Conservation (phyloP, 495 filamentous ascomycete species). For the Trichoderma erinaceum region DNA sequence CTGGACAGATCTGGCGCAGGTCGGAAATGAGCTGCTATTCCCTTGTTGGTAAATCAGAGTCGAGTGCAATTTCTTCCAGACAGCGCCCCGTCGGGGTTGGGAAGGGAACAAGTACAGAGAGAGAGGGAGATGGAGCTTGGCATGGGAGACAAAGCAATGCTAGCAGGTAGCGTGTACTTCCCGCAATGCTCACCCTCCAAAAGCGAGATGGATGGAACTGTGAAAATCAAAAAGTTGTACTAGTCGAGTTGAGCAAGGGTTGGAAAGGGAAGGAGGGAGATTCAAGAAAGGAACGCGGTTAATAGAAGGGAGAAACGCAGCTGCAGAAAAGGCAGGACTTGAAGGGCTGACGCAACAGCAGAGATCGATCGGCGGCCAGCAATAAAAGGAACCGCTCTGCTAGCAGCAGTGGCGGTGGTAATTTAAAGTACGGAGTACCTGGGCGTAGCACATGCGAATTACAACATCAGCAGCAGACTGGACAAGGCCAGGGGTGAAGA, state of each 20-base stretch:
- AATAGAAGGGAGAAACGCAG: background rate
- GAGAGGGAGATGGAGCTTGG: background rate
- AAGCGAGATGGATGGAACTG: background rate
- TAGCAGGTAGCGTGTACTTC: background rate
- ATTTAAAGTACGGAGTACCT: background rate
- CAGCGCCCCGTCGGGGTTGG: background rate
- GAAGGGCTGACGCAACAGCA: constrained; percentile 4
- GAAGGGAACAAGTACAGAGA: background rate
- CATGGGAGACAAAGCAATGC: background rate
- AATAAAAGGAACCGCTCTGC: background rate
- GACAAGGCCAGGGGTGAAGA: background rate
- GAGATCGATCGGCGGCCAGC: constrained; percentile 7
- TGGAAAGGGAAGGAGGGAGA: background rate
- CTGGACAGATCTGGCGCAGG: constrained; percentile 1
- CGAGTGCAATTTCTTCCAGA: constrained; percentile 9
- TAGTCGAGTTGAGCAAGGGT: background rate
- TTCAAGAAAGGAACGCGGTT: background rate
- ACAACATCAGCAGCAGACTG: background rate
- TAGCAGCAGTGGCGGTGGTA: background rate
- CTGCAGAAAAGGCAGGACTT: background rate
- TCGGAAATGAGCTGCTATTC: constrained; percentile 10
- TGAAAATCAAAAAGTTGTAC: no score
- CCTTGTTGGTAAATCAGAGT: background rate
- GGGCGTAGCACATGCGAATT: background rate
- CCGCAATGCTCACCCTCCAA: background rate